A percentile compares a stretch with the other conserved stretches of the same genome.
Conservation (phyloP, 768 basidiomycete genomes). For the Tulasnella sp. region DNA sequence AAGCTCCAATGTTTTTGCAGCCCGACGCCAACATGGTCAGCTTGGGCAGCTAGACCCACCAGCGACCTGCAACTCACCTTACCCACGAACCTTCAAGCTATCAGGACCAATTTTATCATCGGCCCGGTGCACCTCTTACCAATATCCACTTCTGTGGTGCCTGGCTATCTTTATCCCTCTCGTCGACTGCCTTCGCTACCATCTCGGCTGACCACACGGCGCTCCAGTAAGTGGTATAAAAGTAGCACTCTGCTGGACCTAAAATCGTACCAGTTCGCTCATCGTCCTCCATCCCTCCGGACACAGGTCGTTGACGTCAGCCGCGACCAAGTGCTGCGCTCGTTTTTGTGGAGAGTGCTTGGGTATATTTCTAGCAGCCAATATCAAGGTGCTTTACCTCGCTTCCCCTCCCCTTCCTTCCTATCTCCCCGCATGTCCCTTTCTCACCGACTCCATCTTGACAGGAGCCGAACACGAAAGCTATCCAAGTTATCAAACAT, state of each 20-base stretch:
- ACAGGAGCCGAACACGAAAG: not conserved
- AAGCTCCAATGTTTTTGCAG: not conserved
- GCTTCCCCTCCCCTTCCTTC: not conserved
- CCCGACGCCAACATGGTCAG: not conserved
- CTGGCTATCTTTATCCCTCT: not conserved
- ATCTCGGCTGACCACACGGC: not conserved
- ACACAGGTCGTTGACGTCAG: not conserved
- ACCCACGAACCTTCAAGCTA: not conserved
- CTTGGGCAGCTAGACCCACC: not conserved
- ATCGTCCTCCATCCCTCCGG: not conserved
- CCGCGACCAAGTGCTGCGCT: not conserved
- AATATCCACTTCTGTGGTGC: not conserved
- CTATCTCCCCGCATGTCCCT: not conserved
- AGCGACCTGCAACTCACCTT: not conserved
- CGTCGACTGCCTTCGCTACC: not conserved
- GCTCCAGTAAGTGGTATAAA: conserved; percentile 1
- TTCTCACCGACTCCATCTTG: not conserved
- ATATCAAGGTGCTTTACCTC: not conserved
- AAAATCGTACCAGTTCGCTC: not conserved
- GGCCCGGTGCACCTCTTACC: not conserved
- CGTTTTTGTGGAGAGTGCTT: not conserved
- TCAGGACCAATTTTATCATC: not conserved
- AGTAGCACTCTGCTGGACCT: not conserved
- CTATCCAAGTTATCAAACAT: not conserved
- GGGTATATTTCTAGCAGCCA: not conserved